Evolutionary conservation across 176 grass and related monocot species (phyloP), one percentile per base, ranked within the genome.

Genomic region (Oryza australiensis): DNA sequence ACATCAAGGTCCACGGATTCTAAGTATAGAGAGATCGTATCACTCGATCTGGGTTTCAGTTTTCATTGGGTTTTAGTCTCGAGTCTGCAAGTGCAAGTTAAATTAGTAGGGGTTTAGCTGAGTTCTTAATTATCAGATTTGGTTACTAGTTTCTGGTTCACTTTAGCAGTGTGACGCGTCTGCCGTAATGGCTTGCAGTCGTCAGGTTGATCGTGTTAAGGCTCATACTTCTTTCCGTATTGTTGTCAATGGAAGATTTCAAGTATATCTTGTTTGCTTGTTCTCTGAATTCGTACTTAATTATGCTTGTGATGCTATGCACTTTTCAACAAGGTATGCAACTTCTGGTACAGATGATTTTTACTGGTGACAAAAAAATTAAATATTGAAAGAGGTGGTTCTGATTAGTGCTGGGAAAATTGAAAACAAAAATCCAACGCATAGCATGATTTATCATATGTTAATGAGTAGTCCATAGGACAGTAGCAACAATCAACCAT

Each of bases 1-100:
- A 83, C 78, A 85, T 92, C 73, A 92, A 92, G 75, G 68, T 92
- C 64, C 90, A 92, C 78, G 90, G 86, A 41, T 85, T 91, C 41
- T 88, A 72, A 51, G 82, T 91, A 32, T 85, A 72, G 73, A 26
- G 1, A 5, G 5, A 51, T 4, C 7, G 4, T 8, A 10, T 20
- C 12, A 38, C 5, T 3, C 6, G 29, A 29, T 29, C 33, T 10
- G 2, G 12, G 23, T 30, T 79, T 49, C 7, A 5, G n/a, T n/a
- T n/a, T n/a, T n/a, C n/a, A n/a, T 2, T 9, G 0, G 12, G n/a
- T 15, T 79, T 67, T 23, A 18, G 26, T 2, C 3, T 38, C 46
- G 57, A n/a, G 76, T 30, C 51, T 43, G 49, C 35, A 28, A 32
- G 32, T 32, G 1, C 29, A 29, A 29, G 1, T 26, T 8, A 48